These are phyloP conservation scores for Durotheca rogersii DNA, from an alignment of 495 filamentous ascomycete genomes.

Conservation along the genomic window DNA sequence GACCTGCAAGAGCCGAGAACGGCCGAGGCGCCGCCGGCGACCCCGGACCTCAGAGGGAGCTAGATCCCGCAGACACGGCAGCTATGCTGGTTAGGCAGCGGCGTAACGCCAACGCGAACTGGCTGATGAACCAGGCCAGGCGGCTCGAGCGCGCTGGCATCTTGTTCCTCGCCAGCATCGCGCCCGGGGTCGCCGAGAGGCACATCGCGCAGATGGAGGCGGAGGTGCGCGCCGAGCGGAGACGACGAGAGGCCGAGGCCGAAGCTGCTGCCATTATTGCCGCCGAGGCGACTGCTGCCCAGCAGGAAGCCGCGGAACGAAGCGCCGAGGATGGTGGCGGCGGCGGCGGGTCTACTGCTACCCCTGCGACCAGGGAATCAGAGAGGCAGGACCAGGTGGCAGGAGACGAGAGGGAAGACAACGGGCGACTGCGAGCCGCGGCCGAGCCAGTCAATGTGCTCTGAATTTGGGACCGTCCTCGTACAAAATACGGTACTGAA, in stretches of 20 bases:
- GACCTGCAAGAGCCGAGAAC: constrained; percentile 25
- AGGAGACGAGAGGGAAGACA: constrained; percentile 1
- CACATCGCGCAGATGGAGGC: constrained; percentile 72
- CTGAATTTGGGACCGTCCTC: neutral
- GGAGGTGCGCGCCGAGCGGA: constrained; percentile 57
- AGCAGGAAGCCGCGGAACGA: constrained; percentile 7
- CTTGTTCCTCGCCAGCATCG: constrained; percentile 79
- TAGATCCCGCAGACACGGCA: constrained; percentile 55
- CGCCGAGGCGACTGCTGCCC: constrained; percentile 11
- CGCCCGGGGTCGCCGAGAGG: constrained; percentile 81
- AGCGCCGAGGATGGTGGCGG: neutral
- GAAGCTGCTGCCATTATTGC: constrained; percentile 41
- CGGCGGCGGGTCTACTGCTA: neutral
- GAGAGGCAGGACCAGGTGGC: neutral
- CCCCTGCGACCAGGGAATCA: neutral
- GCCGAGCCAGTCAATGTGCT: constrained; percentile 14
- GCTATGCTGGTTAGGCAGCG: constrained; percentile 55
- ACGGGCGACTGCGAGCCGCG: constrained; percentile 4
- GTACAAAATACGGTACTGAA: neutral
- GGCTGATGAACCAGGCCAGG: constrained; percentile 59
- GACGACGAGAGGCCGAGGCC: constrained; percentile 49
- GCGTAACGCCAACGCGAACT: constrained; percentile 48
- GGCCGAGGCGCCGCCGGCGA: constrained; percentile 11
- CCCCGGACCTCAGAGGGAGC: constrained; percentile 28
- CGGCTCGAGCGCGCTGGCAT: constrained; percentile 72